Evolutionary conservation across 2,329 filamentous ascomycete species (phyloP).

Genomic region (Monilinia laxa): DNA sequence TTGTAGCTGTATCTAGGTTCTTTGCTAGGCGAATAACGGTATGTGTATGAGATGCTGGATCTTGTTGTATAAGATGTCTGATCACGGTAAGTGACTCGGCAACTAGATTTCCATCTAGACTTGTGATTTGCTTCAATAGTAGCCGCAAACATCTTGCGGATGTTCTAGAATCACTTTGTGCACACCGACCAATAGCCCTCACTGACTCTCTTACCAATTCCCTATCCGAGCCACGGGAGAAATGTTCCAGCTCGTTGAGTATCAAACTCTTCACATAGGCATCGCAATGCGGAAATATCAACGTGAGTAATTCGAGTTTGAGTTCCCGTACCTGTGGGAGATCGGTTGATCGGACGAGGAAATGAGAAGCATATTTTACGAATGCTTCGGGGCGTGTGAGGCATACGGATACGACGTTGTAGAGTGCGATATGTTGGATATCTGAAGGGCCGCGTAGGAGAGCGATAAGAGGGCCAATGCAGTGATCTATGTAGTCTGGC

Average conservation of each 20-base stretch:
- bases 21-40: slow-evolving; percentile 89
- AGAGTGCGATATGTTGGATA: slow-evolving; percentile 84
- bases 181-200: slow-evolving; percentile 88
- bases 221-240: slow-evolving; percentile 73
- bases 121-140: slow-evolving; percentile 83
- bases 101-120: slow-evolving; percentile 80
- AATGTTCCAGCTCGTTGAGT: slow-evolving; percentile 90
- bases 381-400: slow-evolving; percentile 75
- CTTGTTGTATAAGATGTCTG: slow-evolving; percentile 89
- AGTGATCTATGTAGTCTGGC: slow-evolving; percentile 67
- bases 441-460: slow-evolving; percentile 82
- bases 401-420: slow-evolving; percentile 94
- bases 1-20: slow-evolving; percentile 84
- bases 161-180: slow-evolving; percentile 70
- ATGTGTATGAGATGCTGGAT: slow-evolving; percentile 74
- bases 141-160: slow-evolving; percentile 79
- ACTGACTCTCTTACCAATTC: slow-evolving; percentile 85
- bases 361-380: slow-evolving; percentile 83
- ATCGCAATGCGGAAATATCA: slow-evolving; percentile 84
- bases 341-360: slow-evolving; percentile 80
- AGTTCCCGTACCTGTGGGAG: slow-evolving; percentile 80
- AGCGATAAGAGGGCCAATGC: slow-evolving; percentile 82
- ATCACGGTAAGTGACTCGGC: slow-evolving; percentile 95
- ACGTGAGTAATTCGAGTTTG: slow-evolving; percentile 85
- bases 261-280: slow-evolving; percentile 79